Base-by-base conservation (phyloP, 441 rosid genomes). In the Populus hybrid region DNA sequence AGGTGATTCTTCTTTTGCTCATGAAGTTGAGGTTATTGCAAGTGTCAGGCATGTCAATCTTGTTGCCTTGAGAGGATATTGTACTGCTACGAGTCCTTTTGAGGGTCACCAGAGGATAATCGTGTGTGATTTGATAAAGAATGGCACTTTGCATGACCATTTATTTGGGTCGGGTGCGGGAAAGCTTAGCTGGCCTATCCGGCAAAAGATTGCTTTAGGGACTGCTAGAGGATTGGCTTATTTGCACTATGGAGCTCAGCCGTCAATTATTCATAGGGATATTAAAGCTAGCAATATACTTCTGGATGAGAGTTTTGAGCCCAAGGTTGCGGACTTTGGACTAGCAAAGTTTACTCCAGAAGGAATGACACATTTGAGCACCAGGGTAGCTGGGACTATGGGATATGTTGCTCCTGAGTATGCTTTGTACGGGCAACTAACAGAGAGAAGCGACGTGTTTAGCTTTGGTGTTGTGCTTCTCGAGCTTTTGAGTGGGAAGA, bases 21-120 rank as follows among this genome's bases (percentile, higher is more conserved):
- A 95, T 69, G 97, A 95, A 75, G 92, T 93, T 34, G 93, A 93
- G 90, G 98, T 95, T 63, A 95, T 95, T 35, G 99, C 99, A 0
- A 92, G 99, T 23, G 95, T 95, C 10, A 85, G 97, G 74, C 99
- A 95, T 24, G 98, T 95, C 21, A 93, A 95, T 79, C 97, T 95
- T 69, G 92, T 95, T 0, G 91, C 95, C 16, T 78, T 95, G 73
- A 85, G 93, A 83, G 98, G 99, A n/a, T 95, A 95, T 72, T 93
- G 98, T 71, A 95, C 87, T 3, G 97, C 98, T 16, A 90, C 97
- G 12, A 92, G 97, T 21, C 81, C 82, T 0, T 86, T 84, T 9
- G 98, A 95, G 85, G 98, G 99, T 79, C 97, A 95, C 83, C 98
- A 93, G 88, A 92, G 99, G 91, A 91, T 95, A 79, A 93, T 95